Base-by-base conservation (phyloP, 495 filamentous ascomycete species). In the Penicillium antarcticum region DNA sequence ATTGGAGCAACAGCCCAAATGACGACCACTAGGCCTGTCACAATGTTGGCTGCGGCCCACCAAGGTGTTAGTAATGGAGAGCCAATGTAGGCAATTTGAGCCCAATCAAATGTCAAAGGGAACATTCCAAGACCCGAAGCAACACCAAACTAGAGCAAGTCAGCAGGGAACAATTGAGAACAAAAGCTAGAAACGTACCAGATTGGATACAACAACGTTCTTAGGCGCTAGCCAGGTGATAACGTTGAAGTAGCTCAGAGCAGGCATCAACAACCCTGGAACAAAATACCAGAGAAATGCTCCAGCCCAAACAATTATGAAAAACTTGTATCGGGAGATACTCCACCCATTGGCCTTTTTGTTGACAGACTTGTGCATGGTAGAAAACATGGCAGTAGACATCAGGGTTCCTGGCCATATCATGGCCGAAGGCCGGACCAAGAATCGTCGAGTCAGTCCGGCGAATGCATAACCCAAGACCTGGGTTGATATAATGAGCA, bases 71-170 rank as follows among this genome's bases (percentile, higher is more conserved):
- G 72, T 2, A 95, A 70, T 2, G 90, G 90, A 11, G 88, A 92
- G 1, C 88, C 88, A 52, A 91, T 92, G 65, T 95, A 95, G 9
- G 91, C 89, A 33, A 95, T 86, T 64, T 95, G 90, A 3, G 87
- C 85, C 90, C 91, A 95, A 70, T 95, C 90, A 57, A 95, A 95
- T 0, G 90, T 95, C 53, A 94, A 57, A 9, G 90, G 90, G 53
- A 94, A 88, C 37, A 95, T 73, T 3, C 90, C 91, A 35, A 95
- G 73, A 18, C 91, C 90, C 3, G 90, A 92, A n/a, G 82, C 72
- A 29, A 92, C 86, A 4, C 91, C 91, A 55, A 95, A 94, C 68
- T 63, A 45, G 7, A 2, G 13, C n/a, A 5, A 26, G 39, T 62
- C 17, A 62, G 59, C 16, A 24, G 23, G 14, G 32, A 0, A 2